Percentiles rank a stretch among this genome's conserved stretches.
phyloP scores from a whole-genome alignment of 1,139 yeast species.

The Saccharomycopsis phalli region DNA sequence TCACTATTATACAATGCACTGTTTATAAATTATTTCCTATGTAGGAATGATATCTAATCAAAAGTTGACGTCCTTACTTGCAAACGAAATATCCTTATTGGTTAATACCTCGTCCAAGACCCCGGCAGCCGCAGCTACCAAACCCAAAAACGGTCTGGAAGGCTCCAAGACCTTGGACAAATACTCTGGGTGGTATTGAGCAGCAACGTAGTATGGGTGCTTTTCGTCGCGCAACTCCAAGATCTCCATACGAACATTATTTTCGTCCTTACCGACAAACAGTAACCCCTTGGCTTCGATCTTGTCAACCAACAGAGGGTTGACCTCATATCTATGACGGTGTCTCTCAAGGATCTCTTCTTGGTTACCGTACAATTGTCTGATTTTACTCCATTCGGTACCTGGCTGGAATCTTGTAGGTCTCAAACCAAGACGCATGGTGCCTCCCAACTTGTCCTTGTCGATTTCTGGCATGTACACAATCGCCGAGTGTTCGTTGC shows the following conservation, averaged over 20 bases:
- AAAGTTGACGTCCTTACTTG: too few relatives aligned
- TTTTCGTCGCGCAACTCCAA: constrained; percentile 56
- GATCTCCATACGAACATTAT: constrained; percentile 87
- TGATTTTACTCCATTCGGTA: constrained; percentile 63
- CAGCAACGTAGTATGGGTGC: constrained; percentile 89
- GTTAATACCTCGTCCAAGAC: constrained; percentile 53
- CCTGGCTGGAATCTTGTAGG: constrained; percentile 71
- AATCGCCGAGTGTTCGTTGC: constrained; percentile 67
- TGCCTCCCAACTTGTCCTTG: constrained; percentile 93
- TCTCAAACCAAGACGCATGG: constrained; percentile 96
- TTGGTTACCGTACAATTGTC: constrained; percentile 71
- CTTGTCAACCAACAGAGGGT: constrained; percentile 64
- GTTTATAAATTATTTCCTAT: too few relatives aligned
- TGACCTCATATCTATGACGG: constrained; percentile 96
- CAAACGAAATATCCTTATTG: constrained; percentile 25
- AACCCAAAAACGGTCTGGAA: constrained; percentile 91
- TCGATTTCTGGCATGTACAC: constrained; percentile 98
- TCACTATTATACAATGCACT: too few relatives aligned
- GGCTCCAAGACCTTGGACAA: constrained; percentile 94
- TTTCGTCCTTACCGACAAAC: constrained; percentile 91
- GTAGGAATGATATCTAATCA: too few relatives aligned
- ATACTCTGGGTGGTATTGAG: constrained; percentile 98
- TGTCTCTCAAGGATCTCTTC: constrained; percentile 82
- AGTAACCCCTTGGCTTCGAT: constrained; percentile 73
- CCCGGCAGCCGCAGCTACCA: constrained; percentile 89